Conservation (phyloP, 2,329 filamentous ascomycete genomes). For the Hypoxylon sp. region DNA sequence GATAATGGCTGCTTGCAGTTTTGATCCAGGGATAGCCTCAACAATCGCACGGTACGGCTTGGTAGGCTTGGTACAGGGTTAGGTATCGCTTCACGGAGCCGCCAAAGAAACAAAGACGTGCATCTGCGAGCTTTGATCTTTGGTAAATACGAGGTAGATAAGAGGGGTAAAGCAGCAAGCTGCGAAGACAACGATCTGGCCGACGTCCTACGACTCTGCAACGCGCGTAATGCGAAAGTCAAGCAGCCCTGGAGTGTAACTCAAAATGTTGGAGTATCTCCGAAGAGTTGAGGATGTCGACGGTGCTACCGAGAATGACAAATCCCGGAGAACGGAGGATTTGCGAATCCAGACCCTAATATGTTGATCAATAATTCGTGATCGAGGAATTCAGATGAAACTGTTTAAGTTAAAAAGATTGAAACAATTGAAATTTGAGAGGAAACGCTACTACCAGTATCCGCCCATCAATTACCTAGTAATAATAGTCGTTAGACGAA, state of each 20-base stretch:
- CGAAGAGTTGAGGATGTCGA: slow-evolving; percentile 12
- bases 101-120: slow-evolving; percentile 18
- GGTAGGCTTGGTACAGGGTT: not conserved
- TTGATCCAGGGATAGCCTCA: slow-evolving; percentile 7
- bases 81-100: slow-evolving; percentile 10
- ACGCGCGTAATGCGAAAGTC: slow-evolving; percentile 1
- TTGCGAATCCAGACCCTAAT: slow-evolving; percentile 7
- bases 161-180: slow-evolving; percentile 16
- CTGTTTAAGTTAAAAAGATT: not conserved
- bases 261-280: slow-evolving; percentile 24
- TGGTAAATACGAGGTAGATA: slow-evolving; percentile 18
- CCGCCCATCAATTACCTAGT: not conserved
- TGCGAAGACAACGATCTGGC: slow-evolving; percentile 6
- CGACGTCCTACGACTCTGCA: not conserved
- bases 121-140: slow-evolving; percentile 6
- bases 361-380: slow-evolving; percentile 20
- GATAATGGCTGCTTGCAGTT: slow-evolving; percentile 25
- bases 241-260: slow-evolving; percentile 9
- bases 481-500: not conserved
- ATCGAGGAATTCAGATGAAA: slow-evolving; percentile 28
- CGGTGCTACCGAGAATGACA: slow-evolving; percentile 27
- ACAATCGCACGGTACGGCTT: slow-evolving; percentile 7
- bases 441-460: not conserved
- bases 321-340: slow-evolving; percentile 29
- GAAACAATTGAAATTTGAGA: not conserved